Conservation (phyloP, 495 filamentous ascomycete genomes). For the Staphylotrichum tortipilum region DNA sequence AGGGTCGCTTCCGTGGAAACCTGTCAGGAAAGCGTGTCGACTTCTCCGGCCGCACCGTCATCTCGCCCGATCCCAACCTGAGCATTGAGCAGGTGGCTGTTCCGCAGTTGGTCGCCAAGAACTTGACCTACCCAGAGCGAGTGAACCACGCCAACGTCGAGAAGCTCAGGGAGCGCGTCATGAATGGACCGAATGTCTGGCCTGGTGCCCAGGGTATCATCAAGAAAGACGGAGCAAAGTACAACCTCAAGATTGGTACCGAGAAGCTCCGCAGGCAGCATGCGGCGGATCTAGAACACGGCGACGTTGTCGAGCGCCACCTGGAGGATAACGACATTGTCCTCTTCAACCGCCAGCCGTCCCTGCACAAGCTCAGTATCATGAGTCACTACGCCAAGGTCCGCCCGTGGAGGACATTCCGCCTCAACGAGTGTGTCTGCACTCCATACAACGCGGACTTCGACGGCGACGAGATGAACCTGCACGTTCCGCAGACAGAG, state of each 20-base stretch:
- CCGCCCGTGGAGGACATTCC: conserved; percentile 91
- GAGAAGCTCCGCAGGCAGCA: conserved; percentile 40
- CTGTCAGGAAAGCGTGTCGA: conserved; percentile 97
- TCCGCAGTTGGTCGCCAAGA: conserved; percentile 80
- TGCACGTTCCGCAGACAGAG: conserved; percentile 96
- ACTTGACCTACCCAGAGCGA: conserved; percentile 87
- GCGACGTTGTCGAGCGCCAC: conserved; percentile 89
- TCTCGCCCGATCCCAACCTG: conserved; percentile 92
- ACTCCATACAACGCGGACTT: conserved; percentile 99
- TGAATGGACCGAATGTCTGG: conserved; percentile 65
- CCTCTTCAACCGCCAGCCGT: conserved; percentile 95
- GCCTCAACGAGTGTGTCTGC: conserved; percentile 96
- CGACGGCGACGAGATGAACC: conserved; percentile 99
- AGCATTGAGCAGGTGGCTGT: conserved; percentile 91
- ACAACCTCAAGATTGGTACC: conserved; percentile 65
- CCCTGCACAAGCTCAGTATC: conserved; percentile 95
- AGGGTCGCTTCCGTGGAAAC: conserved; percentile 94
- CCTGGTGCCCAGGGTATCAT: conserved; percentile 79
- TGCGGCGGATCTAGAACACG: conserved; percentile 64
- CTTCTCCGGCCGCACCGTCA: conserved; percentile 95
- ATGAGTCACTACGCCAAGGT: conserved; percentile 89
- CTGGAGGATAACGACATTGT: conserved; percentile 94
- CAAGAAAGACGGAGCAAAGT: conserved; percentile 58
- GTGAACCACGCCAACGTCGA: conserved; percentile 74
- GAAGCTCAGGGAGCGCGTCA: conserved; percentile 63